These are phyloP conservation scores for Trichoderma erinaceum DNA, from an alignment of 495 filamentous ascomycete genomes.

Conservation along the genomic window DNA sequence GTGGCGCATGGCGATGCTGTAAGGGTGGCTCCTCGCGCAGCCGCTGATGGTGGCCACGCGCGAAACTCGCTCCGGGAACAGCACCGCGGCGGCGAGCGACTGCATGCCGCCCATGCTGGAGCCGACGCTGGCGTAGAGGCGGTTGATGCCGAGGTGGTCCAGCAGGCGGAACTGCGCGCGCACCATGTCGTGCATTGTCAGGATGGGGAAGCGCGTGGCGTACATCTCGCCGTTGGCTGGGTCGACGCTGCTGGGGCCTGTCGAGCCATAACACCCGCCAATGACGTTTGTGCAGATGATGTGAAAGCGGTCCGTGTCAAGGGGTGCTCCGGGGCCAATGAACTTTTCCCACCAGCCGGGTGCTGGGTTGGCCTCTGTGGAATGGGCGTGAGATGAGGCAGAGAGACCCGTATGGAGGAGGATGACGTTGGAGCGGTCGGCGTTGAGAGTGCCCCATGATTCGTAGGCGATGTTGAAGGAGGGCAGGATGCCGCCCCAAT, in stretches of 20 bases:
- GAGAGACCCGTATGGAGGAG: slow-evolving; percentile 91
- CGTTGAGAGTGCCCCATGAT: slow-evolving; percentile 81
- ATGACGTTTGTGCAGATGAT: slow-evolving; percentile 96
- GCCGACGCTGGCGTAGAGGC: slow-evolving; percentile 86
- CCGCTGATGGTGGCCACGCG: slow-evolving; percentile 86
- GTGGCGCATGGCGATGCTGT: slow-evolving; percentile 98
- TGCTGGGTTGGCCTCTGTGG: slow-evolving; percentile 75
- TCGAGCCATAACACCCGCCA: slow-evolving; percentile 94
- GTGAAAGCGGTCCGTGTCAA: slow-evolving; percentile 89
- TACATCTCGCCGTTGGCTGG: slow-evolving; percentile 83
- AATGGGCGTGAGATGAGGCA: slow-evolving; percentile 92
- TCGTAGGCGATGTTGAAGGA: slow-evolving; percentile 91
- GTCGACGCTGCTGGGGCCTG: slow-evolving; percentile 81
- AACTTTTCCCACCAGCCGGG: slow-evolving; percentile 99
- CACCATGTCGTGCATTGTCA: slow-evolving; percentile 98
- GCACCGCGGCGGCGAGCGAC: slow-evolving; percentile 79
- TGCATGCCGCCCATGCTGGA: slow-evolving; percentile 99
- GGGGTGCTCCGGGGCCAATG: slow-evolving; percentile 77
- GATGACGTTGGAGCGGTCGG: slow-evolving; percentile 80
- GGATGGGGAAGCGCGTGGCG: slow-evolving; percentile 91
- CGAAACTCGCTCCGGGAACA: slow-evolving; percentile 75
- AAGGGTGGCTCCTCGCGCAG: slow-evolving; percentile 91
- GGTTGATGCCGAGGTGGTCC: slow-evolving; percentile 69
- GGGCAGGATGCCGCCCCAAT: slow-evolving; percentile 86
- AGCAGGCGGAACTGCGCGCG: slow-evolving; percentile 88